Base-by-base conservation (phyloP, 805 yeast genomes). In the Dipodascus geniculatus region DNA sequence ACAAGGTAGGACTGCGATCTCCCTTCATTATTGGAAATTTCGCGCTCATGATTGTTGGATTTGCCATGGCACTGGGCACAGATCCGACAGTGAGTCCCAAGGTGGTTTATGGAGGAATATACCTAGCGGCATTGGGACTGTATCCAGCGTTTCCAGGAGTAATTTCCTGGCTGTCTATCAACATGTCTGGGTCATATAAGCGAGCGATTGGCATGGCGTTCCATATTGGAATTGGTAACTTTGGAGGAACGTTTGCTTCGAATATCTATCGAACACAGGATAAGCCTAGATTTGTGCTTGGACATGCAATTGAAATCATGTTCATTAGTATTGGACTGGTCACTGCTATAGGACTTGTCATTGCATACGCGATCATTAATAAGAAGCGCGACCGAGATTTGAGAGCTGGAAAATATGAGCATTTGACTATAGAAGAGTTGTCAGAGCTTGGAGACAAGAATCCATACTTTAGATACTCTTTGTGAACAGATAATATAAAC, bases 191-290 rank as follows among this genome's bases (percentile, higher is more conserved):
- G 14, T 83, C 79, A 61, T 63, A 74, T 23, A 69, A 82, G 62
- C 78, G 79, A 55, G 71, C 74, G 22, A 74, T 74, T 23, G 78
- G 78, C n/a, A 70, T 78, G 17, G 78, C 78, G 3, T 71, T 74
- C 68, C 77, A 77, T 57, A 73, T 79, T 61, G 83, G 84, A 1
- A 77, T 79, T 60, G 84, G 83, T 56, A 79, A 79, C 65, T 77
- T 79, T 59, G 83, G 83, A 52, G 83, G 83, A 58, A 78, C 79
- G 58, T 73, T 79, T 54, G 67, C 82, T 16, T 74, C 82, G 2
- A 80, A 72, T 58, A 68, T 79, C 22, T 80, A 78, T 66, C 71
- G 80, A 54, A 61, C 75, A 31, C 60, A 65, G 42, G 83, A 80
- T 57, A 71, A 82, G 22, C 85, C 85, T 24, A 66, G 69, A 19